Evolutionary conservation across 148 eudicot species (phyloP), one percentile per base, ranked within the genome.

Genomic region (Gaultheria prostrata): DNA sequence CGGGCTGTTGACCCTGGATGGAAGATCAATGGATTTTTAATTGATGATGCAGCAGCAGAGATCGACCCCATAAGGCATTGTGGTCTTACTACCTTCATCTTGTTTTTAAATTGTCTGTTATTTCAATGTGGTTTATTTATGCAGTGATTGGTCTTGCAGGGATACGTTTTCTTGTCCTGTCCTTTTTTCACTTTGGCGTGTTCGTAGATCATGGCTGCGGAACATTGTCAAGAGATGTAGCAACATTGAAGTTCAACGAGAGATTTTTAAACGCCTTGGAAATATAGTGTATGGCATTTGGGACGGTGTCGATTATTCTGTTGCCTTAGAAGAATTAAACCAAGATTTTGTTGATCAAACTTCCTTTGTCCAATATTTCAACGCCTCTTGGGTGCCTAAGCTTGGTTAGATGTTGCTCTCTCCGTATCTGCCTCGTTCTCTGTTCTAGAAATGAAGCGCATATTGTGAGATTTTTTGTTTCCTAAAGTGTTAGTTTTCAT

Each of bases 41-140:
- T 97, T 83, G 99, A 97, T 86, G 95, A 97, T 89, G 98, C 99
- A 61, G 95, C 95, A 1, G 83, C 92, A 76, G 99, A 97, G 84
- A 87, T 90, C 87, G 98, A 92, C 82, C 98, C 98, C 50, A 91
- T 93, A 90, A 95, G 98, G 99, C 88, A 93, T 54, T 90, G 69
- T 80, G 50, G 79, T 88, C 67, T 82, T 54, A 76, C 69, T 85
- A 10, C 80, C 28, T 15, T 21, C 14, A 1, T 45, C 45, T n/a
- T 53, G 63, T 80, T 50, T 48, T 46, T 76, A 12, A 8, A 2
- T 30, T 61, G 18, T 45, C 17, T 53, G 14, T 70, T n/a, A 10
- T 17, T 21, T 15, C 33, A 3, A 48, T 56, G 11, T 48, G 24
- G 33, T 81, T 84, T 12, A 74, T 56, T 88, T 82, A 86, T 80